Evolutionary conservation across 371 early-diverging fungal species (phyloP), one percentile per base, ranked within the genome.

Genomic region (Rhizomucor miehei): DNA sequence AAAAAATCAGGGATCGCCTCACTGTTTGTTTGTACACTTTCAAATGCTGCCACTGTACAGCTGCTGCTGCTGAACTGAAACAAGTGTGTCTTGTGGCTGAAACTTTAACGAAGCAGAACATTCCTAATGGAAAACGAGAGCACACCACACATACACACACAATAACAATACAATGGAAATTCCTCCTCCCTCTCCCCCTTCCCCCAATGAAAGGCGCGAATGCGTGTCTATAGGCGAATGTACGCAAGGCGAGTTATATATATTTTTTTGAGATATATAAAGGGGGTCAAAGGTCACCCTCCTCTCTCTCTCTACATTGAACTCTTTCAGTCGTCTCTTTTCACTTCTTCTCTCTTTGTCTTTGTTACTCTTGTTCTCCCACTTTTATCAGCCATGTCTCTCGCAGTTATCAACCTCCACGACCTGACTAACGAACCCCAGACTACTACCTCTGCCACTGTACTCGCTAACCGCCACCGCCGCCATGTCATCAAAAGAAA

Each of bases 401-500:
- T 64, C 44, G 64, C 64, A 48, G 46, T 64, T 23, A 44, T 64
- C 40, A 64, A 55, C 53, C 37, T 62, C 19, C 59, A 64, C 43
- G 59, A 64, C 21, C 51, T 54, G 24, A 48, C 40, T 46, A 46
- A 50, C 17, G 60, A 45, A 19, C 35, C n/a, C 19, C 52, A 29
- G 23, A 44, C 43, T 11, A 21, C 48, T 36, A 23, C 44, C 8
- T 35, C 48, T 29, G 16, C 61, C 13, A 51, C 36, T 19, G 44
- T 48, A n/a, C 17, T 56, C 11, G 25, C 38, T 21, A 43, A 52
- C 25, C 51, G 48, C 35, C 71, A 57, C n/a, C 70, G 74, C 35
- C 71, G 67, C 51, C 71, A 65, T 37, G 51, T 74, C 13, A 68
- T 74, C 43, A 68, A 66, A 51, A 64, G 62, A 51, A 74, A 74